Evolutionary conservation across 495 filamentous ascomycete species (phyloP).

Genomic region (Xylaria scruposa): DNA sequence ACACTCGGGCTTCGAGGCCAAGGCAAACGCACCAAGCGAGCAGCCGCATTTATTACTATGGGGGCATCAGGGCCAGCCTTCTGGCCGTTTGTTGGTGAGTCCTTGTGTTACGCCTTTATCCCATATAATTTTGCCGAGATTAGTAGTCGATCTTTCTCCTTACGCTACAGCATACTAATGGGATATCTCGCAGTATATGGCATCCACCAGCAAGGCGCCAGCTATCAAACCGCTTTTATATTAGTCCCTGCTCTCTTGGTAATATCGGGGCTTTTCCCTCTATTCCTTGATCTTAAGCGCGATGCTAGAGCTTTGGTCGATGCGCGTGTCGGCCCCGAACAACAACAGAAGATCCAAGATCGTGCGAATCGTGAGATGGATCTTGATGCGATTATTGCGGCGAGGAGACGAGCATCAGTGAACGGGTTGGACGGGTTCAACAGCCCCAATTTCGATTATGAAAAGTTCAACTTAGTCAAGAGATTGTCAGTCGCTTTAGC

Average conservation of each 20-base stretch:
- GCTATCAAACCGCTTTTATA: conserved; percentile 44
- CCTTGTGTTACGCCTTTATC: background rate
- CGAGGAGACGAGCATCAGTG: conserved; percentile 37
- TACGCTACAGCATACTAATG: background rate
- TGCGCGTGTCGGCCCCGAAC: conserved; percentile 37
- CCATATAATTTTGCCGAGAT: background rate
- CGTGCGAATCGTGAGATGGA: conserved; percentile 41
- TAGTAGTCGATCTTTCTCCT: background rate
- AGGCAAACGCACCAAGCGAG: conserved; percentile 72
- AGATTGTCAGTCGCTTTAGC: conserved; percentile 33
- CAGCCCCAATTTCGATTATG: background rate
- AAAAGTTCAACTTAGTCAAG: conserved; percentile 34
- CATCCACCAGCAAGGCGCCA: conserved; percentile 40
- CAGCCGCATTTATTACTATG: conserved; percentile 70
- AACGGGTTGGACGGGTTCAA: conserved; percentile 22
- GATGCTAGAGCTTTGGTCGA: conserved; percentile 50
- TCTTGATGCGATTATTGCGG: conserved; percentile 39
- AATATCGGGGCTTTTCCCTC: conserved; percentile 43
- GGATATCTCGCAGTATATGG: conserved; percentile 40
- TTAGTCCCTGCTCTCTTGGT: conserved; percentile 46
- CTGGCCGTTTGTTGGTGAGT: conserved; percentile 66
- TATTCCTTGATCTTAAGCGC: conserved; percentile 46
- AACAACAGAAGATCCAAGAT: conserved; percentile 40
- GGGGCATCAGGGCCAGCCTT: conserved; percentile 69
- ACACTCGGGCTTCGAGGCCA: conserved; percentile 72